Evolutionary conservation across 2,329 filamentous ascomycete genomes (phyloP), one percentile per base, ranked within the genome.

Genomic region (Bertia moriformis): DNA sequence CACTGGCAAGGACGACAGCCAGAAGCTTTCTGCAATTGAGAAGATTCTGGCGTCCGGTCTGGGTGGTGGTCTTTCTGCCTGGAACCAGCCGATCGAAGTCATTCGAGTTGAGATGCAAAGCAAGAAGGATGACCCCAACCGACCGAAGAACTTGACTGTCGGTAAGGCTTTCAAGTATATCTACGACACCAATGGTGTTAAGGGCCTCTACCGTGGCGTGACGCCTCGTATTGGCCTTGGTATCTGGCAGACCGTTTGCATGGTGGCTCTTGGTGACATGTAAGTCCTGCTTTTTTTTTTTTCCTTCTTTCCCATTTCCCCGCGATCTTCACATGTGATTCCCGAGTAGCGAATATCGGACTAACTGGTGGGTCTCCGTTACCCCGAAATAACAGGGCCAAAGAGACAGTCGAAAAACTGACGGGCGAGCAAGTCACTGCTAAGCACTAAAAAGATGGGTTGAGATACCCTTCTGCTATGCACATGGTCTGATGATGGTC

Each of bases 41-140:
- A 96, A 96, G 76, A 81, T 98, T 55, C 59, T 85, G 41, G 88
- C 91, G 37, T 85, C 80, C 46, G 76, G 77, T 47, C 59, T 98
- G 7, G 91, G 91, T 66, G 91, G 91, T 74, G 91, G 91, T 58
- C 71, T 98, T 53, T 87, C 79, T 45, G 91, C 91, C 47, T 98
- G 91, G 91, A 98, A 98, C 67, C 91, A 98, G 73, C 91, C 91
- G 45, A 98, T 98, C 59, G 91, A 98, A 75, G 91, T 98, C 58
- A 95, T 98, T 59, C 86, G 91, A 47, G 89, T 98, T 45, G 91
- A 98, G 75, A 95, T 98, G 86, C 91, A 98, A 78, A 93, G 85
- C 69, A 96, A 95, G 79, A 95, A 82, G 52, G 85, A 83, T 52
- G 91, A 98, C 59, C 88, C 91, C 44, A 96, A 96, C 71, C 83